Base-by-base conservation (phyloP, 2,329 filamentous ascomycete genomes). In the Arthroderma sp. region DNA sequence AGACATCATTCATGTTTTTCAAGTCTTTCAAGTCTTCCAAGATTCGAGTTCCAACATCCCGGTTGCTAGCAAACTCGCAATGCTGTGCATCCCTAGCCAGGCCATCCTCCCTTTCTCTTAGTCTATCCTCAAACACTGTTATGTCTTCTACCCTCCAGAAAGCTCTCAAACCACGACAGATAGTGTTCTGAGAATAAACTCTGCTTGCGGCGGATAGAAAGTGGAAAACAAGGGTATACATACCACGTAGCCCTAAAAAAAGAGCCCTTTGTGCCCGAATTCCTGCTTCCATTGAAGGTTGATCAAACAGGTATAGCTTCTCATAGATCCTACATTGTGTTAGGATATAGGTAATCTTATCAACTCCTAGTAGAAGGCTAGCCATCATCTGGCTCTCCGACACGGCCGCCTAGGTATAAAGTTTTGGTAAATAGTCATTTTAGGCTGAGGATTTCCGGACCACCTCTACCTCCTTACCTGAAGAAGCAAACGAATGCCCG, bases 191-290 rank as follows among this genome's bases (percentile, higher is more conserved):
- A 10, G 10, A 7, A 31, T 38, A 44, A 9, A 44, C 6, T 11
- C 1, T 22, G 27, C 22, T 7, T 1, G 42, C 49, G 42, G 49
- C 39, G 34, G 40, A 43, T 4, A 55, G 36, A 37, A 53, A 52
- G 9, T 40, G 29, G 5, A 58, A 37, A 6, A 52, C 45, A 7
- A 37, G 5, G 11, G 42, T 29, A 40, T 56, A 56, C 10, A 57
- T 39, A 0, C 43, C 15, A 22, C 15, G 15, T 22, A 22, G 15
- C 3, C 15, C 15, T 22, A 22, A 22, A 22, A 22, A 22, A 22
- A 22, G 15, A 22, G 15, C 15, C 15, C 15, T 22, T 22, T 22
- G 15, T 22, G 15, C 15, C 15, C 15, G 15, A 22, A 22, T 22
- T 3, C 15, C 15, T 3, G 15, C 15, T 22, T 22, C 15, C 15